Base-by-base conservation (phyloP, 2,329 filamentous ascomycete genomes). In the Pseudocercospora ulei region DNA sequence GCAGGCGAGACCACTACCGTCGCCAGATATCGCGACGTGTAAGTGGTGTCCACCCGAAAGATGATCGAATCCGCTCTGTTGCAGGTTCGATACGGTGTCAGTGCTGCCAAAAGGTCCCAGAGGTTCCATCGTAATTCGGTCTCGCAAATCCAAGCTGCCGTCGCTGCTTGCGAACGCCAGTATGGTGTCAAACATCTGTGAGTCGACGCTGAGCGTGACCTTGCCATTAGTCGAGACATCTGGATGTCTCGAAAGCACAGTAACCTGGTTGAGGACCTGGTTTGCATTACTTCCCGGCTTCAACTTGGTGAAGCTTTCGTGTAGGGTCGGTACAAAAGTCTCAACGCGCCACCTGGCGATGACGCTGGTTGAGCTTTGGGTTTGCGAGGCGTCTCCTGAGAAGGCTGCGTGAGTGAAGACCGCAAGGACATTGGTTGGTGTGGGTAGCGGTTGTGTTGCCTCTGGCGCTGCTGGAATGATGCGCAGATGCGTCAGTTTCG, bases 291-390 rank as follows among this genome's bases (percentile, higher is more conserved):
- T 31, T 23, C 46, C 50, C 19, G 43, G 38, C 34, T 56, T 60
- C 23, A 59, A 49, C 27, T 55, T 56, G 13, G 56, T 52, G 44
- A 65, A 66, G 12, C 56, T 55, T 8, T 59, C 59, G 22, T 63
- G 56, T 4, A 61, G 40, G 0, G 40, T 48, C 2, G 51, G 51
- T 9, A 47, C 48, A 16, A 49, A 34, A 19, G 82, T 76, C 19
- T 72, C 69, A 6, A 88, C 59, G 50, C 90, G 80, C 88, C 88
- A 96, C 46, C 81, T 74, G 47, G 85, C 78, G 46, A 96, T 69
- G 25, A 87, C 73, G 50, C 79, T 93, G 50, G 81, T 76, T 0
- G 75, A 75, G 48, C 78, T 75, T 26, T 72, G 70, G 37, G 73
- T 77, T 18, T 78, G 69, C 70, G 69, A 37, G 63, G 63, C 36